phyloP scores from a whole-genome alignment of 768 basidiomycete genomes.

The Butyriboletus loyo region DNA sequence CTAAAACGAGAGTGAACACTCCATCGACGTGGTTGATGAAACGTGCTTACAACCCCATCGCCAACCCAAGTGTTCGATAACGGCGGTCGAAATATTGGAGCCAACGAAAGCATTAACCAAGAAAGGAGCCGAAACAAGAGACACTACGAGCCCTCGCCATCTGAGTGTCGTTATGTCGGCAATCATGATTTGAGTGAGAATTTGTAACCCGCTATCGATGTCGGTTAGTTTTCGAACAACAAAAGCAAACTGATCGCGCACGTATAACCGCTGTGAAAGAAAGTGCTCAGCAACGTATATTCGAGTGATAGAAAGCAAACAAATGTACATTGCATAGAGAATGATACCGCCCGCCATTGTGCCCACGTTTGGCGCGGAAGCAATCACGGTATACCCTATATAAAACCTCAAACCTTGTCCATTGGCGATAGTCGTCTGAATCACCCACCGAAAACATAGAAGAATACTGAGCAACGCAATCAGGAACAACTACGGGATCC shows the following conservation, averaged over 20 bases:
- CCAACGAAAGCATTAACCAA: slow-evolving; percentile 65
- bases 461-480: slow-evolving; percentile 37
- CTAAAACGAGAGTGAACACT: slow-evolving; percentile 25
- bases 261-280: slow-evolving; percentile 53
- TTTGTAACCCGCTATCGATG: slow-evolving; percentile 49
- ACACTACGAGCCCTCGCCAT: slow-evolving; percentile 53
- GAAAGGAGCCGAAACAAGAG: slow-evolving; percentile 48
- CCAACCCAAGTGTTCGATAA: slow-evolving; percentile 51
- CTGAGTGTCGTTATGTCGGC: slow-evolving; percentile 58
- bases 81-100: slow-evolving; percentile 51
- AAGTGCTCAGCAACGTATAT: slow-evolving; percentile 23
- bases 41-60: slow-evolving; percentile 62
- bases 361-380: slow-evolving; percentile 44
- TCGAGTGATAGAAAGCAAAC: not conserved
- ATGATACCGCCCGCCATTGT: slow-evolving; percentile 54
- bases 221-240: not conserved
- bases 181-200: slow-evolving; percentile 62
- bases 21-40: not conserved
- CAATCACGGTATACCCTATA: slow-evolving; percentile 51
- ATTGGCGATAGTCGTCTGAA: not conserved
- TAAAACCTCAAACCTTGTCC: not conserved
- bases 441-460: slow-evolving; percentile 55
- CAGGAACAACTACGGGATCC: not conserved
- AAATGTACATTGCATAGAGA: slow-evolving; percentile 51
- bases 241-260: slow-evolving; percentile 27